Base-by-base conservation (phyloP, 257 asterid genomes). In the Scutellaria minor region DNA sequence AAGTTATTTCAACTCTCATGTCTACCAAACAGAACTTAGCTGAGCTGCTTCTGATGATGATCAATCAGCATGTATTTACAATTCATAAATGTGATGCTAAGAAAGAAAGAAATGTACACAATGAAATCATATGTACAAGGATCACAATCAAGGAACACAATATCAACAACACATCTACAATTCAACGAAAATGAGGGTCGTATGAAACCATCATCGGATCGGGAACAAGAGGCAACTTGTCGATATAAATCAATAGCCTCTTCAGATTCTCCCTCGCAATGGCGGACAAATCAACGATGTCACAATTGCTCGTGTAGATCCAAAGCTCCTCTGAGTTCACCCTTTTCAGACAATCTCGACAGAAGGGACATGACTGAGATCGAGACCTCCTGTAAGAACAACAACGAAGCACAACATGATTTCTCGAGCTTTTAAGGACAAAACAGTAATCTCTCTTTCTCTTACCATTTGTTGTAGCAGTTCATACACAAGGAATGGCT, bases 311-410 rank as follows among this genome's bases (percentile, higher is more conserved):
- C 2, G 96, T 85, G 85, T 88, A 93, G 48, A 93, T 80, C 98
- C 98, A 93, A 0, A 93, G 92, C 54, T 93, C 98, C 53, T 88
- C 82, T 0, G 98, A 90, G 48, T 86, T 73, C 78, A 93, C 81
- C 80, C 90, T 87, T 64, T 83, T 82, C 64, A 93, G 91, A 73
- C 85, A 76, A 58, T 89, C 95, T 61, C 98, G 91, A 58, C 98
- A 93, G 85, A 90, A 93, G 9, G 98, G 98, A 74, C 98, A 93
- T 2, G 97, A 90, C 74, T 90, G 89, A 0, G 97, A 93, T 72
- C 91, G 80, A 64, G 80, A 77, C 44, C 81, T 79, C 98, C 97
- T 93, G 83, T n/a, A 68, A 18, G 40, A 73, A 75, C 37, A 11
- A 22, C 60, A 39, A 22, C 1, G 3, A 27, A 12, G 41, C 20